A percentile compares a stretch with the other conserved stretches of the same genome.
phyloP scores from a whole-genome alignment of 345 rosid genomes.

The Lepidium aucheri region DNA sequence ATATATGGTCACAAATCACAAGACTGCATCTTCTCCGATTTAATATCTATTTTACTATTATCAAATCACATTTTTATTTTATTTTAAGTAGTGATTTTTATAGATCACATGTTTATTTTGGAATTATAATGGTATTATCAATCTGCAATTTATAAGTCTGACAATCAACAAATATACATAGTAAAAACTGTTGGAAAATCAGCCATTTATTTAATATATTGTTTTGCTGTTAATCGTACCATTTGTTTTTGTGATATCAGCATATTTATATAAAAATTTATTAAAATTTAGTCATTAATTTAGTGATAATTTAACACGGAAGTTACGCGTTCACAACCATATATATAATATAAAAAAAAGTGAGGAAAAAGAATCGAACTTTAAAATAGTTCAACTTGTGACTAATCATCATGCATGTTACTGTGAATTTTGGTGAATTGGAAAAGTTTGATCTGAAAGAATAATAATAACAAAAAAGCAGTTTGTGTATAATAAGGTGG shows the following conservation, averaged over 20 bases:
- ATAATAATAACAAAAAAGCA: constrained; percentile 6
- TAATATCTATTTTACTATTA: not conserved
- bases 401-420: constrained; percentile 29
- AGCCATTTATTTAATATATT: not conserved
- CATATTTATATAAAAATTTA: not conserved
- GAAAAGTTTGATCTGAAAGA: constrained; percentile 18
- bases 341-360: not conserved
- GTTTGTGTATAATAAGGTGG: constrained; percentile 20
- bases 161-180: constrained; percentile 7
- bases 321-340: constrained; percentile 7
- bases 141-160: not conserved
- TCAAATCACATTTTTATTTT: not conserved
- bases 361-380: constrained; percentile 3
- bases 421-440: constrained; percentile 15
- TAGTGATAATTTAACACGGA: not conserved
- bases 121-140: not conserved
- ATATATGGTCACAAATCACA: constrained; percentile 11
- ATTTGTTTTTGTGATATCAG: not conserved
- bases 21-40: constrained; percentile 1
- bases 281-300: not conserved
- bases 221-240: not conserved
- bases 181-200: not conserved
- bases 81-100: not conserved
- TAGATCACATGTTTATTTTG: not conserved
- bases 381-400: constrained; percentile 28